Conservation (phyloP, 805 yeast species). For the Zygoascus biomembranicola region DNA sequence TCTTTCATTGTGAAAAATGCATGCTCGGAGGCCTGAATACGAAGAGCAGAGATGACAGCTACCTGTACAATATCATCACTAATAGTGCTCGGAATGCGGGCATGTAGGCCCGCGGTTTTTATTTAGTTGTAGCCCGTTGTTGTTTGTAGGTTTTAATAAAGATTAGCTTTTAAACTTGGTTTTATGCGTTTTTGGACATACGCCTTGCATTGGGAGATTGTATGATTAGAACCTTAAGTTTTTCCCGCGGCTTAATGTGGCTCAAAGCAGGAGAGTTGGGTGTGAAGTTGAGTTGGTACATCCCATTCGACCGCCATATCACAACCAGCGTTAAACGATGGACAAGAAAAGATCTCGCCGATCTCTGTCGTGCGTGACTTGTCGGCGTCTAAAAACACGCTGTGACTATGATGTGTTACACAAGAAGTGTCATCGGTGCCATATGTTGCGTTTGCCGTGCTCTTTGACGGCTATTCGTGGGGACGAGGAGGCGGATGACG, state of each 20-base stretch:
- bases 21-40: background rate
- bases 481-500: constrained; percentile 25
- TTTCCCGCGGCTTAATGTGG: no score
- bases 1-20: background rate
- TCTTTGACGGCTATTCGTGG: constrained; percentile 34
- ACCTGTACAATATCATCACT: background rate
- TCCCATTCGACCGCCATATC: no score
- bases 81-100: background rate
- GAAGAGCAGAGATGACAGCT: background rate
- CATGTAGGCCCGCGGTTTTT: background rate
- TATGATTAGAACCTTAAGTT: no score
- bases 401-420: constrained; percentile 42
- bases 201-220: no score
- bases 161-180: no score
- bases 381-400: constrained; percentile 50
- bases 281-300: no score
- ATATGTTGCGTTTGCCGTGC: constrained; percentile 39
- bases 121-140: background rate
- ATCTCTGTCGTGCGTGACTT: constrained; percentile 40
- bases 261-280: no score
- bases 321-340: background rate
- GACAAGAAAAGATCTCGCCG: constrained; percentile 27
- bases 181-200: no score
- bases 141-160: background rate
- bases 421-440: constrained; percentile 46